Evolutionary conservation across 2,329 filamentous ascomycete species (phyloP).

Genomic region (Fusarium bactridioides): DNA sequence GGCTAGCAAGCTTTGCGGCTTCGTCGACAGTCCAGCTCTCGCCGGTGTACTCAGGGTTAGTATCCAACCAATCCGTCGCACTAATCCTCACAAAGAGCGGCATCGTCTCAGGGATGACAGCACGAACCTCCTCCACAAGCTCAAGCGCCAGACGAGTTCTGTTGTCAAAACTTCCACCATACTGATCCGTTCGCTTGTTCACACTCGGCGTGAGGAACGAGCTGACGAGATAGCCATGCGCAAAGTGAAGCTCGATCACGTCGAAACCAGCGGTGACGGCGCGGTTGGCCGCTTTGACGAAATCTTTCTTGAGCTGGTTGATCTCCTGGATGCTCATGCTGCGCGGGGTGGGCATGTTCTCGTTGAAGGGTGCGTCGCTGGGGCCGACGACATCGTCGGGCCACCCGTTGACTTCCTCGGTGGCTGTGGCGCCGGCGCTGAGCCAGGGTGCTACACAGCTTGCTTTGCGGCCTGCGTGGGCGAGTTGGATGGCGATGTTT

Average conservation of each 20-base stretch:
- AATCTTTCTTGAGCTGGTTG: constrained; percentile 67
- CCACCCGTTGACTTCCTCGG: constrained; percentile 60
- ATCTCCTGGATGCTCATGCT: constrained; percentile 74
- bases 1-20: constrained; percentile 67
- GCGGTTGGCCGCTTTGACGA: constrained; percentile 60
- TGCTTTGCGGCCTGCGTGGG: constrained; percentile 71
- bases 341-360: constrained; percentile 65
- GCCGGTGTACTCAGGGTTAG: constrained; percentile 58
- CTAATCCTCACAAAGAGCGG: constrained; percentile 77
- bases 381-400: constrained; percentile 59
- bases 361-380: constrained; percentile 61
- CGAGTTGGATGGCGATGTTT: constrained; percentile 74
- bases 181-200: constrained; percentile 74
- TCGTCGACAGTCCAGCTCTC: constrained; percentile 75
- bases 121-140: constrained; percentile 67
- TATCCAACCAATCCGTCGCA: constrained; percentile 79
- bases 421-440: constrained; percentile 51
- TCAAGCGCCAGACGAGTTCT: constrained; percentile 73
- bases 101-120: constrained; percentile 70
- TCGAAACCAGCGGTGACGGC: constrained; percentile 73
- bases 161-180: constrained; percentile 77
- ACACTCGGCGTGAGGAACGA: constrained; percentile 72
- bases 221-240: constrained; percentile 80
- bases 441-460: constrained; percentile 66
- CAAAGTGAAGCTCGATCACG: constrained; percentile 76